These are phyloP conservation scores for Dianthus caryophyllus DNA, from an alignment of 148 eudicot genomes.

Conservation along the genomic window DNA sequence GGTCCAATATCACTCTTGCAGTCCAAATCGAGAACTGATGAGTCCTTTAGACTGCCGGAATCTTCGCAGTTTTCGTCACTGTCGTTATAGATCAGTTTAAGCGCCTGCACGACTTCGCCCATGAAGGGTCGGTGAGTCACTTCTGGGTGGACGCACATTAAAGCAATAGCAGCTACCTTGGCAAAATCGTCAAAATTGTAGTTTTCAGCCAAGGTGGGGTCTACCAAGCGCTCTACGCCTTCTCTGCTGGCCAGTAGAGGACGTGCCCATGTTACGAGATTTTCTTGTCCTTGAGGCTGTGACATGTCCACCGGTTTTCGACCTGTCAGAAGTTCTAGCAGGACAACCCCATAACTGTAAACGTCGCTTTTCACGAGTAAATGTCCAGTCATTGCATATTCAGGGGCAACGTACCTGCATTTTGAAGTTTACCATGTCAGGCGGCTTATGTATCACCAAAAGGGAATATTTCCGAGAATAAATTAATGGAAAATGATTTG, in stretches of 20 bases:
- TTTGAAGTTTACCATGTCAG: conserved; percentile 12
- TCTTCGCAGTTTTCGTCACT: conserved; percentile 66
- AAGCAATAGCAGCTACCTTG: conserved; percentile 90
- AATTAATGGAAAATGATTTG: neutral
- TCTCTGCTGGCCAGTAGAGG: conserved; percentile 68
- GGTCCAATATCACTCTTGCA: conserved; percentile 66
- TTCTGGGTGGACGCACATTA: conserved; percentile 97
- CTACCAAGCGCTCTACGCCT: conserved; percentile 76
- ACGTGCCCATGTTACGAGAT: conserved; percentile 96
- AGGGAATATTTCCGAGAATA: neutral
- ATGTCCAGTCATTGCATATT: conserved; percentile 99
- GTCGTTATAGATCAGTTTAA: conserved; percentile 80
- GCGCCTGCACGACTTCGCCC: conserved; percentile 99
- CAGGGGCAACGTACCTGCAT: conserved; percentile 96
- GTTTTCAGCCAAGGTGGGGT: conserved; percentile 58
- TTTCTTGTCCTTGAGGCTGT: conserved; percentile 85
- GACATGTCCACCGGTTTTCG: conserved; percentile 93
- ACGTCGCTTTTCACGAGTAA: conserved; percentile 96
- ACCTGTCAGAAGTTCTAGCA: conserved; percentile 89
- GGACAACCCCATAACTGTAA: conserved; percentile 92
- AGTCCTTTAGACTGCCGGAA: conserved; percentile 60
- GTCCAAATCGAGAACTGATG: conserved; percentile 71
- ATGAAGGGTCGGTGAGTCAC: conserved; percentile 94
- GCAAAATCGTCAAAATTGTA: conserved; percentile 78
- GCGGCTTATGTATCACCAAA: neutral